A percentile compares a stretch with the other conserved stretches of the same genome.
Evolutionary conservation across 164 flowering plant species (phyloP).

Genomic region (Dillenia turbinata): DNA sequence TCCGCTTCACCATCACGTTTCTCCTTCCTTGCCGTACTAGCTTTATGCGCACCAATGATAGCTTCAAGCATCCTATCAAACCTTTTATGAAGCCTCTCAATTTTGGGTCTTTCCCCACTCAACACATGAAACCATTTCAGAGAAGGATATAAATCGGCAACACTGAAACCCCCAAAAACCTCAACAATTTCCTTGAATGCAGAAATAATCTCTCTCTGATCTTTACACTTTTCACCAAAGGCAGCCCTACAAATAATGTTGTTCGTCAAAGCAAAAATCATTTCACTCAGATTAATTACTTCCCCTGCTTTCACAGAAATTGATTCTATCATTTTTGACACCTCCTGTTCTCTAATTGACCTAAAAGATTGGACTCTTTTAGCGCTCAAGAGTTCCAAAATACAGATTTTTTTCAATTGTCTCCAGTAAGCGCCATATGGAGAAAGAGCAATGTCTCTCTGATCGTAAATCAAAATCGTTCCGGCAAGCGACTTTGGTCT

Average conservation of each 20-base stretch:
- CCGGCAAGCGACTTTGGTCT: not conserved
- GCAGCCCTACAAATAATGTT: constrained; percentile 26
- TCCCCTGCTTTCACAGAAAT: constrained; percentile 9
- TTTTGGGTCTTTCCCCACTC: constrained; percentile 18
- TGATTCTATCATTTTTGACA: constrained; percentile 5
- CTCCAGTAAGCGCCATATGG: constrained; percentile 18
- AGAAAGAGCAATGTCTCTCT: constrained; percentile 9
- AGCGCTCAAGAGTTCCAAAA: constrained; percentile 10
- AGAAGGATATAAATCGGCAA: constrained; percentile 36
- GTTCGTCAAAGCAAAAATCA: constrained; percentile 11
- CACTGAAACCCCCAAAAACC: constrained; percentile 23
- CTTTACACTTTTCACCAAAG: constrained; percentile 30
- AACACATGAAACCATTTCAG: constrained; percentile 10
- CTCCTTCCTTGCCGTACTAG: not conserved
- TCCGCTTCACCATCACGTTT: constrained; percentile 2
- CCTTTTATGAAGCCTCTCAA: constrained; percentile 10
- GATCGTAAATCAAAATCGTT: constrained; percentile 3
- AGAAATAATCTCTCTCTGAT: constrained; percentile 25
- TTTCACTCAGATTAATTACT: constrained; percentile 14
- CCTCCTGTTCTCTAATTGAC: constrained; percentile 18
- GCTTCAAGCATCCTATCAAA: constrained; percentile 16
- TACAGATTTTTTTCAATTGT: constrained; percentile 13
- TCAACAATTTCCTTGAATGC: constrained; percentile 2
- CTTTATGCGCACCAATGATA: constrained; percentile 20
- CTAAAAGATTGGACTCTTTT: constrained; percentile 14